These are phyloP conservation scores for Apiotrichum siamense DNA, from an alignment of 1,284 basidiomycete genomes.

Conservation along the genomic window DNA sequence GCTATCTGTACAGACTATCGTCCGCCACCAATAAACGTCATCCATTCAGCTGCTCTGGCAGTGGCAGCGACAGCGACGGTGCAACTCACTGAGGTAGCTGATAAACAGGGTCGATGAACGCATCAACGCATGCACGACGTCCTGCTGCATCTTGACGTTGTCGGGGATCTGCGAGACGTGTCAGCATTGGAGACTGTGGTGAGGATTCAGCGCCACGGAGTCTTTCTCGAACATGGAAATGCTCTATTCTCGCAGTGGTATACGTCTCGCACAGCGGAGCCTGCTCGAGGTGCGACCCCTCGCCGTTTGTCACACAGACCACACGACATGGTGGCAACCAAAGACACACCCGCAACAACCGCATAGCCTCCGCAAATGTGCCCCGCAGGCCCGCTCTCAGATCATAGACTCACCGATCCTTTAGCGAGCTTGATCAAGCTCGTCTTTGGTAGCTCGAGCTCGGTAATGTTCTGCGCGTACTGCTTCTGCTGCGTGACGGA, in stretches of 20 bases:
- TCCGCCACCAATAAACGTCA: no score
- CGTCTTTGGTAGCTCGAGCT: conserved; percentile 76
- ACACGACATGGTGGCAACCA: no score
- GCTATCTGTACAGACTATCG: not conserved
- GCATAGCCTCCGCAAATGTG: no score
- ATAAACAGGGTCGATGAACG: conserved; percentile 87
- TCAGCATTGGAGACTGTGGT: no score
- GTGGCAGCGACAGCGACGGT: conserved; percentile 59
- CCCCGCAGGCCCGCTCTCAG: conserved; percentile 47
- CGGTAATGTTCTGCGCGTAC: conserved; percentile 55
- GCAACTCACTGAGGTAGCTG: conserved; percentile 69
- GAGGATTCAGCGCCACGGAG: not conserved
- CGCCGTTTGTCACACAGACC: no score
- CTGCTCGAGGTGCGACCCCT: no score
- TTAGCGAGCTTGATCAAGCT: conserved; percentile 77
- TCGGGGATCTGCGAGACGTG: conserved; percentile 61
- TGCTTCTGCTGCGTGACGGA: conserved; percentile 31
- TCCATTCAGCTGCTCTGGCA: no score
- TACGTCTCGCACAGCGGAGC: no score
- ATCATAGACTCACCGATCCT: conserved; percentile 55
- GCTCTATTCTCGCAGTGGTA: no score
- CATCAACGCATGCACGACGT: conserved; percentile 70
- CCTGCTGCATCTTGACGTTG: conserved; percentile 76
- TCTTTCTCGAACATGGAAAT: no score
- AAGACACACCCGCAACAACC: not conserved